phyloP scores from a whole-genome alignment of 2,329 filamentous ascomycete species.

The Fusarium sp. region DNA sequence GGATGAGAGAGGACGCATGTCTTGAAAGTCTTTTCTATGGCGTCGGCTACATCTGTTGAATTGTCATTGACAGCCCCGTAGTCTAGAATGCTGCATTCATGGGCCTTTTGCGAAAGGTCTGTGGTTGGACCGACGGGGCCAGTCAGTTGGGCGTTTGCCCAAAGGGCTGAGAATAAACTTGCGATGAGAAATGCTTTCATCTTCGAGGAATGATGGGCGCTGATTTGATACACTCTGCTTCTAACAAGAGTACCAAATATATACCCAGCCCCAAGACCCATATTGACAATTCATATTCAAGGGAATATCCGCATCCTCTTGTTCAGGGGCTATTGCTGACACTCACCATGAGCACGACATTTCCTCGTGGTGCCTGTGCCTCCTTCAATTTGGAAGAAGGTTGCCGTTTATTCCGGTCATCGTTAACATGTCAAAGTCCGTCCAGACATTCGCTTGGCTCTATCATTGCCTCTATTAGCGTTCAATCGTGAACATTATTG shows the following conservation, averaged over 20 bases:
- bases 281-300: neutral
- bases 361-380: neutral
- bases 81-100: neutral
- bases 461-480: neutral
- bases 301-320: neutral
- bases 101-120: neutral
- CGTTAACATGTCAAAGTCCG: fast-evolving
- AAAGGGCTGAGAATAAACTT: neutral
- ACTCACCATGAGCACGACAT: neutral
- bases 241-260: neutral
- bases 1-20: neutral
- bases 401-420: neutral
- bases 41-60: neutral
- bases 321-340: neutral
- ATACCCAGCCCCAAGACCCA: neutral
- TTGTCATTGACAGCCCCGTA: neutral
- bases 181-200: neutral
- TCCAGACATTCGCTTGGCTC: fast-evolving
- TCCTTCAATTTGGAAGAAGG: fast-evolving
- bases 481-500: neutral
- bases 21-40: neutral
- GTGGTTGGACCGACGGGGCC: neutral
- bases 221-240: fast-evolving
- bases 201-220: fast-evolving
- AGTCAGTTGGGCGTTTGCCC: neutral